A percentile compares a stretch with the other conserved stretches of the same genome.
Evolutionary conservation across 2,329 filamentous ascomycete species (phyloP).

Genomic region (Colletotrichum orchidophilum): DNA sequence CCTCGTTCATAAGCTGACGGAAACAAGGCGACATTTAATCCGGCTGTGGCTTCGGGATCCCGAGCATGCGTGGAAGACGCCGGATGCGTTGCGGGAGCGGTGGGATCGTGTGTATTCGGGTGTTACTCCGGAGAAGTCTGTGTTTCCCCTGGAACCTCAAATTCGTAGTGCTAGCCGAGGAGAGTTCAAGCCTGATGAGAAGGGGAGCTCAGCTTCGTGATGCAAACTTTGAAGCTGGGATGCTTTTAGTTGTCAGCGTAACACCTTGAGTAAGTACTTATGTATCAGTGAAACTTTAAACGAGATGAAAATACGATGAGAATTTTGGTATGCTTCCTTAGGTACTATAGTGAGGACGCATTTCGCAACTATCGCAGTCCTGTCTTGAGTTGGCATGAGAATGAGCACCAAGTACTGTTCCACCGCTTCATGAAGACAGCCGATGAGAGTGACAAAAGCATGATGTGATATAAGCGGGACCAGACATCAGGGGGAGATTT

Average conservation of each 20-base stretch:
- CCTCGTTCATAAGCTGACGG: conserved; percentile 39
- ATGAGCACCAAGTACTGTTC: too few species aligned
- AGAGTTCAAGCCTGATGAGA: conserved; percentile 15
- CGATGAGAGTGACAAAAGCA: too few species aligned
- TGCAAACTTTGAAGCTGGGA: background rate
- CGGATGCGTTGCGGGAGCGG: conserved; percentile 51
- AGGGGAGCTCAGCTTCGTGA: background rate
- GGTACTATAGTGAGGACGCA: too few species aligned
- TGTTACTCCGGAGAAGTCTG: conserved; percentile 59
- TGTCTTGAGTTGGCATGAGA: too few species aligned
- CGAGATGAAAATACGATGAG: too few species aligned
- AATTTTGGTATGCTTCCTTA: too few species aligned
- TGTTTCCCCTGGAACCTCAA: conserved; percentile 65
- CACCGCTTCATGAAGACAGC: too few species aligned
- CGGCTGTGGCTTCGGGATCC: conserved; percentile 61
- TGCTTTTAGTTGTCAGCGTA: background rate
- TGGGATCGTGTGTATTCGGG: conserved; percentile 65
- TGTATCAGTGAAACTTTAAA: background rate
- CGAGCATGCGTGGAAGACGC: conserved; percentile 59
- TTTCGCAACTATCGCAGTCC: too few species aligned
- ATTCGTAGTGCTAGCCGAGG: conserved; percentile 39
- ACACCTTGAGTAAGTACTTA: background rate
- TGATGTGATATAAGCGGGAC: too few species aligned
- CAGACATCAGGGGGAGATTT: too few species aligned
- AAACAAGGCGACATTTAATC: conserved; percentile 55